Base-by-base conservation (phyloP, 495 filamentous ascomycete genomes). In the Penicillium canariense region DNA sequence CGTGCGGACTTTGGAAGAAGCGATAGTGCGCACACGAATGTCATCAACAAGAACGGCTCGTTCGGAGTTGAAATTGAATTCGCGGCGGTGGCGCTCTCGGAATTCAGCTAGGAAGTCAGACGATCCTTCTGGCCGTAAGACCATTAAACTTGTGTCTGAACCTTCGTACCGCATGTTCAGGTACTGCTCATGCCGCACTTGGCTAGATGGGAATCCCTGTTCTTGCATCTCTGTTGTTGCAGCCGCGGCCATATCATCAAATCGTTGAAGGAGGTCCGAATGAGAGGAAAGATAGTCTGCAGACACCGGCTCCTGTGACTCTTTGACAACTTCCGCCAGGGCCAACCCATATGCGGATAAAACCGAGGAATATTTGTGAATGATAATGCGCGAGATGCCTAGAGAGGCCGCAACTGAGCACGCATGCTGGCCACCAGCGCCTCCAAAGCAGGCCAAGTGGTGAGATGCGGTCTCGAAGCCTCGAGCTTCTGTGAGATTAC, bases 141-240 rank as follows among this genome's bases (percentile, higher is more conserved):
- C 76, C 79, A 82, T 83, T 32, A 83, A 54, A 17, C 74, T 72
- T 0, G 79, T 81, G 44, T 81, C 76, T 1, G 76, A 78, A 4
- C 80, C 80, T 26, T 76, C 71, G 31, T 82, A 82, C 0, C 78
- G 76, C 63, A 83, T 70, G 55, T 82, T 83, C 26, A 82, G 61
- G 59, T 77, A 83, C 15, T 76, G 59, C 36, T 82, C 78, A 31
- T 77, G 73, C 5, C 66, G 66, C 7, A 81, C 73, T 55, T 77
- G 72, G 7, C 68, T 68, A 5, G 62, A 50, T 1, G 63, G 15
- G 43, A 78, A 78, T 1, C 74, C 75, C 49, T 77, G 69, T 0
- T 50, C 50, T 30, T 64, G 49, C 68, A 74, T 70, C n/a, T 76
- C 72, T 17, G 62, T 56, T 14, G 70, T 70, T n/a, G 69, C 67